Base-by-base conservation (phyloP, 169 alveolate species). In the Cyclospora cayetanensis region DNA sequence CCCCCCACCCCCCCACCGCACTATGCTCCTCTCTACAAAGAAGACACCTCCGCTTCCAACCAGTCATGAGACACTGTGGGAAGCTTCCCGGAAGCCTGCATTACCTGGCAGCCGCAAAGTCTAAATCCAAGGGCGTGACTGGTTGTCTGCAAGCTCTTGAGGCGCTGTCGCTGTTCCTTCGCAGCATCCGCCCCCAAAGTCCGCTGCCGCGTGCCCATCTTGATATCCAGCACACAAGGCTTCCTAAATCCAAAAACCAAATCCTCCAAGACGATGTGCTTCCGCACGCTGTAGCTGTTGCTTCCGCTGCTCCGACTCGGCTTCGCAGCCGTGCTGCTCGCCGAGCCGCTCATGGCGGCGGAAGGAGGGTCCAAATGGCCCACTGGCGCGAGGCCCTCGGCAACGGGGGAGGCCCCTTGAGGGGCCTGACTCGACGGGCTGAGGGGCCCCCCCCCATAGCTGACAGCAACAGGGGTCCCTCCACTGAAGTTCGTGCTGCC, bases 111-210 rank as follows among this genome's bases (percentile, higher is more conserved):
- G 50, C 96, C 96, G 87, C 96, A 94, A 85, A 94, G 90, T 43
- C 96, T 93, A 72, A 94, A 94, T n/a, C 96, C 95, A 46, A 94
- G 93, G 29, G 94, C 91, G 86, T 91, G 91, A 79, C 96, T 94
- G 35, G 96, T 94, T 68, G 96, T 93, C 70, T 72, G 88, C 55
- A 93, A 87, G 63, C 95, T 93, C 55, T 94, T 94, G 74, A 84
- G 95, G 50, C 90, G 92, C 79, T 94, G 96, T 43, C 96, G 87
- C 83, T 87, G 77, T 85, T 82, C 95, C 93, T 94, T 94, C 89
- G 85, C 95, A 66, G 92, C 89, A 7, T 95, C 83, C 31, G 95
- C 95, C 34, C 95, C 95, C 53, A 93, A 70, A 46, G 90, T 94
- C 76, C 96, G 76, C 93, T 94, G 96, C 15, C 95, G 63, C 83